Base-by-base conservation (phyloP, 176 grass and related monocot genomes). In the Phoenix dactylifera region DNA sequence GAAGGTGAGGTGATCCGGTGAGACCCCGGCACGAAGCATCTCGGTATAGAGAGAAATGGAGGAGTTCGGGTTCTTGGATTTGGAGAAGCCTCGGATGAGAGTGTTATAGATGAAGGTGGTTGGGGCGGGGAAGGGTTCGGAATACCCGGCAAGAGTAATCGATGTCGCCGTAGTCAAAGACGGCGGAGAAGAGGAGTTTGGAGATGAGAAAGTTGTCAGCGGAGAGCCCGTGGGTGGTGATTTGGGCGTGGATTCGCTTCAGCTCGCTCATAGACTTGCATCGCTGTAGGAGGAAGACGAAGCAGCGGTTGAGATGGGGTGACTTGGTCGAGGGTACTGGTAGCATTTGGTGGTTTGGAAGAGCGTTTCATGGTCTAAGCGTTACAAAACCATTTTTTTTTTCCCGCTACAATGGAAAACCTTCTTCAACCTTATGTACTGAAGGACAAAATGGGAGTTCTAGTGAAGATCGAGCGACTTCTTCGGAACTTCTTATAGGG, bases 151-250 rank as follows among this genome's bases (percentile, higher is more conserved):
- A 60, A 44, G 77, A 54, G 64, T 73, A 82, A 25, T 85, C 77
- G 25, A 75, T 56, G 57, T 82, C 30, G 16, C 81, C 79, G 19
- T 64, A 70, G 79, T 82, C 78, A 59, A 72, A 51, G 1, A 22
- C 60, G 59, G 20, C 63, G n/a, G 2, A 66, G 64, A 24, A 90
- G 65, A 50, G 68, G 74, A 35, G 67, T 62, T 75, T 81, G 74
- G 64, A 90, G 63, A 15, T 55, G 5, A 55, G 26, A 24, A 24
- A 62, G 18, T 55, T 28, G 76, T 35, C 74, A 67, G 57, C 50
- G 24, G 25, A 67, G 62, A 52, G 50, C 48, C 35, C 35, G 35
- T 44, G 35, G 35, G 10, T 3, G 52, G 62, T 58, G n/a, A 85
- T 56, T 51, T 76, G 72, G 51, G 82, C 72, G 26, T 65, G 30